Percentiles rank a stretch among this genome's conserved stretches.
These are phyloP conservation scores for Xylaria digitata DNA, from an alignment of 2,329 filamentous ascomycete genomes.

Conservation along the genomic window DNA sequence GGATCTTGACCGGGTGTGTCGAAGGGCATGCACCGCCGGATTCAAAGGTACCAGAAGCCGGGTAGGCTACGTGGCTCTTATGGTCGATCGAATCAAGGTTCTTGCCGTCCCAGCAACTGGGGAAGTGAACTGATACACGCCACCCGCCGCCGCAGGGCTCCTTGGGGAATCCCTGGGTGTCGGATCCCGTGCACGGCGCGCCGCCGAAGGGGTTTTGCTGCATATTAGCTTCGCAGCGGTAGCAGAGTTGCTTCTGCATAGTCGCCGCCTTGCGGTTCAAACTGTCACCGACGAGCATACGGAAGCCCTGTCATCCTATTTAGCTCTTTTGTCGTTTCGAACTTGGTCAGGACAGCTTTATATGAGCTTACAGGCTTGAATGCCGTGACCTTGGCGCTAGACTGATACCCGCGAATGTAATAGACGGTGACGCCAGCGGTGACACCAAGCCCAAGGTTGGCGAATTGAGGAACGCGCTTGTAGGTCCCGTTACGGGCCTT, in stretches of 20 bases:
- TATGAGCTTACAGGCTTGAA: conserved; percentile 45
- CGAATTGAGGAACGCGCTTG: conserved; percentile 49
- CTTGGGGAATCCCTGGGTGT: conserved; percentile 47
- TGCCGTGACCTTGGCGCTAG: conserved; percentile 46
- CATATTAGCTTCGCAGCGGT: conserved; percentile 49
- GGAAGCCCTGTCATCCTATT: conserved; percentile 46
- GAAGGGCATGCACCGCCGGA: conserved; percentile 46
- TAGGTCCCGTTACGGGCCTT: conserved; percentile 49
- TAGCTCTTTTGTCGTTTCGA: neutral
- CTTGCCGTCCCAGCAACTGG: conserved; percentile 51
- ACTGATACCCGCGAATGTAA: conserved; percentile 50
- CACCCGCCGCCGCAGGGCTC: conserved; percentile 46
- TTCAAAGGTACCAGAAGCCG: conserved; percentile 47
- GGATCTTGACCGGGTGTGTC: conserved; percentile 50
- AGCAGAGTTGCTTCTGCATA: conserved; percentile 49
- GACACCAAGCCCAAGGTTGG: conserved; percentile 48
- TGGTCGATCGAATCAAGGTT: conserved; percentile 51
- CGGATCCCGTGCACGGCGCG: conserved; percentile 49
- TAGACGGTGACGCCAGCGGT: conserved; percentile 50
- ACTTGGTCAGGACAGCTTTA: neutral
- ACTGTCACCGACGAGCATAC: conserved; percentile 49
- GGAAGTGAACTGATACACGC: conserved; percentile 48
- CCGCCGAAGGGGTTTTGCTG: conserved; percentile 50
- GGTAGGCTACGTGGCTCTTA: conserved; percentile 49
- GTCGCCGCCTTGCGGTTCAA: conserved; percentile 44